Conservation (phyloP, 2,329 filamentous ascomycete genomes). For the Fragosphaeria purpurea region DNA sequence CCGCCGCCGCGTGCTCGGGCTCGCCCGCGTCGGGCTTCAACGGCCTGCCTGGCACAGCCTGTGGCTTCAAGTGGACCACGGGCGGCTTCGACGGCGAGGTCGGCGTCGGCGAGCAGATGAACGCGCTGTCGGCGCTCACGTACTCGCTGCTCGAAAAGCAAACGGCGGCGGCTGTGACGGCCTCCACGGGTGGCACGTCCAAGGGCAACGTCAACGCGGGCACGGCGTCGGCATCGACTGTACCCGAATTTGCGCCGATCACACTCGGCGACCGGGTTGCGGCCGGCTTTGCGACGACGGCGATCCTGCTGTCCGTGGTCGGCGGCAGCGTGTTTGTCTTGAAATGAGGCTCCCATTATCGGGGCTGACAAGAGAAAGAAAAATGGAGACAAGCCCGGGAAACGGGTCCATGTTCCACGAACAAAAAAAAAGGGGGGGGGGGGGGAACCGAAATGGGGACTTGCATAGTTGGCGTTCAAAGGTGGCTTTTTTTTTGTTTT, state of each 20-base stretch:
- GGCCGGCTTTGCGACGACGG: slow-evolving; percentile 45
- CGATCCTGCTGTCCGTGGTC: slow-evolving; percentile 37
- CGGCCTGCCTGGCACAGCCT: slow-evolving; percentile 49
- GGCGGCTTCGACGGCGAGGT: slow-evolving; percentile 45
- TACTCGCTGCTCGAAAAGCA: slow-evolving; percentile 42
- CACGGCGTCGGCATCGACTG: slow-evolving; percentile 15
- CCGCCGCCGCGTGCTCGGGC: slow-evolving; percentile 42
- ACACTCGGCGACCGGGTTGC: slow-evolving; percentile 42
- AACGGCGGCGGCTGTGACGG: slow-evolving; percentile 35
- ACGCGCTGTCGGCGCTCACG: slow-evolving; percentile 52
- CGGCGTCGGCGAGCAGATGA: slow-evolving; percentile 63
- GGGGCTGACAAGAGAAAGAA: neutral
- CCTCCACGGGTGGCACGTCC: slow-evolving; percentile 49
- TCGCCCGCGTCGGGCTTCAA: slow-evolving; percentile 31
- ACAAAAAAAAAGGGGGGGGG: neutral
- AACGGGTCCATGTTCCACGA: no score
- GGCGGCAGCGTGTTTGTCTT: slow-evolving; percentile 41
- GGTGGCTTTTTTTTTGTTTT: slow-evolving; percentile 5
- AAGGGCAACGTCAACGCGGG: slow-evolving; percentile 40
- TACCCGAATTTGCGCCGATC: slow-evolving; percentile 27
- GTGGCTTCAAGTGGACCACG: slow-evolving; percentile 56
- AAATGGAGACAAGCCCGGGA: neutral
- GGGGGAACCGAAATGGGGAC: neutral
- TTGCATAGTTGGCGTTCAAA: neutral
- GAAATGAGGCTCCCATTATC: slow-evolving; percentile 18